phyloP scores from a whole-genome alignment of 495 filamentous ascomycete species.

The Aspergillus affinis region DNA sequence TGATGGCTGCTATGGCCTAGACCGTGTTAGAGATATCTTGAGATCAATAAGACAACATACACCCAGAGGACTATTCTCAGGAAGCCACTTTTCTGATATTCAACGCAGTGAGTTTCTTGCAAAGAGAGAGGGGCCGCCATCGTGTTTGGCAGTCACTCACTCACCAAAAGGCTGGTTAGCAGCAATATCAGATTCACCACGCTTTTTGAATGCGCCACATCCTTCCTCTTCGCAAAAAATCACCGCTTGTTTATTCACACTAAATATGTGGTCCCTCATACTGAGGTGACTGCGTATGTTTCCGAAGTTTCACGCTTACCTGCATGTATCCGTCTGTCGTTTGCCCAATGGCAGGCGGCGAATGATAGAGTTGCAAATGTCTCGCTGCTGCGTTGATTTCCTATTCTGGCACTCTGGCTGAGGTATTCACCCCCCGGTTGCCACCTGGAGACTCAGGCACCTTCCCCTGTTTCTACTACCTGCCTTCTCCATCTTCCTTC shows the following conservation, averaged over 20 bases:
- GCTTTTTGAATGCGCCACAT: not conserved
- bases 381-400: not conserved
- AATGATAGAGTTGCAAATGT: not conserved
- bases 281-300: too few species aligned
- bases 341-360: conserved; percentile 1
- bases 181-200: not conserved
- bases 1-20: conserved; percentile 12
- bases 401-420: not conserved
- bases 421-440: too few species aligned
- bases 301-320: conserved; percentile 4
- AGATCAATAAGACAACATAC: conserved; percentile 8
- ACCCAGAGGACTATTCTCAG: not conserved
- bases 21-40: conserved; percentile 18
- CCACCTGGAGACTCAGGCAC: not conserved
- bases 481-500: not conserved
- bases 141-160: too few species aligned
- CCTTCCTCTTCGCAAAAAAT: not conserved
- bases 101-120: not conserved
- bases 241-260: not conserved
- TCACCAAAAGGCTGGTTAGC: too few species aligned
- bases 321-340: conserved; percentile 13
- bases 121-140: too few species aligned
- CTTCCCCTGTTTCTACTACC: not conserved
- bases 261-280: too few species aligned
- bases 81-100: not conserved